Evolutionary conservation across 139 green algal species (phyloP), one percentile per base, ranked within the genome.

Genomic region (Chlorella vulgaris): DNA sequence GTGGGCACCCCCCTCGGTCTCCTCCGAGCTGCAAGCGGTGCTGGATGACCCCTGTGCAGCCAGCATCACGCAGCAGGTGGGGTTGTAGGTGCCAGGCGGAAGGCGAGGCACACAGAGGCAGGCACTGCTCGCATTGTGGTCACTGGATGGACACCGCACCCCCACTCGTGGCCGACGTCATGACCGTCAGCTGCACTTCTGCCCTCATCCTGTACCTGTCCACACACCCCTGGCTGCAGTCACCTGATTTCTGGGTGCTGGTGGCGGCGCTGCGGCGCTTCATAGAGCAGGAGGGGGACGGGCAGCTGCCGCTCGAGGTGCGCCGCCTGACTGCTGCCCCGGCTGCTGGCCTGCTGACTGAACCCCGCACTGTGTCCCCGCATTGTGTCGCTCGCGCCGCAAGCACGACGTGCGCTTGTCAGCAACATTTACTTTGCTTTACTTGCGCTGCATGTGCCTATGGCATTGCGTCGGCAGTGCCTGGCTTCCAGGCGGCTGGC

Each of bases 171-270:
- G n/a, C n/a, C n/a, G n/a, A n/a, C n/a, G n/a, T n/a, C n/a, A n/a
- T n/a, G n/a, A n/a, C n/a, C n/a, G n/a, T n/a, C n/a, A n/a, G n/a
- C n/a, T n/a, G n/a, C n/a, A n/a, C n/a, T n/a, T n/a, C n/a, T n/a
- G n/a, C n/a, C n/a, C n/a, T n/a, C n/a, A n/a, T n/a, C n/a, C n/a
- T n/a, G n/a, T n/a, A n/a, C n/a, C n/a, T 68, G 61, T 33, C 4
- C 4, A 43, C 28, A 8, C 28, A 18, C 15, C 29, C 10, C 28
- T 19, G 63, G 4, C 8, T 79, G 1, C 38, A 42, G 42, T 88
- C 86, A 3, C 31, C 83, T 33, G 67, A 88, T 69, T 98, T 97
- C 75, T 98, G 94, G 94, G 73, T 97, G 15, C 35, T 96, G 68
- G 91, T 91, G n/a, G 91, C 93, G 24, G 93, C 92, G 3, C 83